Evolutionary conservation across 768 basidiomycete species (phyloP), one percentile per base, ranked within the genome.

Genomic region (Gloeopeniophorella convolvens): DNA sequence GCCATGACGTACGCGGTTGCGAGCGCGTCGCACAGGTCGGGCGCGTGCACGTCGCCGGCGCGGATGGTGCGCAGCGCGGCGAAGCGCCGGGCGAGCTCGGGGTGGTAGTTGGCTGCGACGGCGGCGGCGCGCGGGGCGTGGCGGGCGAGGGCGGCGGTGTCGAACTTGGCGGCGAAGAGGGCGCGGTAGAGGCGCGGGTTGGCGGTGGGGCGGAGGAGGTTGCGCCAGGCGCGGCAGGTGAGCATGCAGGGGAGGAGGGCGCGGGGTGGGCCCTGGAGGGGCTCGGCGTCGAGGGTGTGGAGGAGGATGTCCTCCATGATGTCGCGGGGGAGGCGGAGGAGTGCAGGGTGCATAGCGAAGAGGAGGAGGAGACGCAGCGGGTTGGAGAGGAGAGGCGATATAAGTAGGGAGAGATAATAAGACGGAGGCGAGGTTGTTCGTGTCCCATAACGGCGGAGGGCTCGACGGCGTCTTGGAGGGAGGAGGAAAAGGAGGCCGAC

Each of bases 301-400:
- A 76, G 80, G 3, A 85, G 84, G 56, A 91, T 81, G 36, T 81
- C 80, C 60, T 91, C 84, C 36, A 93, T 72, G 21, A 89, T 71
- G 67, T 91, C 87, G 52, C 76, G 78, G 54, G n/a, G n/a, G n/a
- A 49, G 50, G 56, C 46, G 36, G 51, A 52, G 51, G 48, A 50
- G 58, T 20, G 48, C 11, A 26, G 39, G 33, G 54, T 20, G 5
- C 47, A 50, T 42, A 33, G 7, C 31, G 39, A 50, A 11, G 26
- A 42, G 20, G 26, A 41, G 27, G 23, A 41, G 32, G 26, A 37
- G 51, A 43, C 16, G 35, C 23, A 36, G 42, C 26, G 31, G 32
- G 37, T 8, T 21, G 16, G 32, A 23, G 35, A 26, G 24, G 43
- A 51, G 32, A 51, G 26, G 51, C 15, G 34, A 42, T 54, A 54